Percentiles rank a stretch among this genome's conserved stretches.
These are phyloP conservation scores for Scheffersomyces titani DNA, from an alignment of 1,139 yeast species.

Conservation along the genomic window DNA sequence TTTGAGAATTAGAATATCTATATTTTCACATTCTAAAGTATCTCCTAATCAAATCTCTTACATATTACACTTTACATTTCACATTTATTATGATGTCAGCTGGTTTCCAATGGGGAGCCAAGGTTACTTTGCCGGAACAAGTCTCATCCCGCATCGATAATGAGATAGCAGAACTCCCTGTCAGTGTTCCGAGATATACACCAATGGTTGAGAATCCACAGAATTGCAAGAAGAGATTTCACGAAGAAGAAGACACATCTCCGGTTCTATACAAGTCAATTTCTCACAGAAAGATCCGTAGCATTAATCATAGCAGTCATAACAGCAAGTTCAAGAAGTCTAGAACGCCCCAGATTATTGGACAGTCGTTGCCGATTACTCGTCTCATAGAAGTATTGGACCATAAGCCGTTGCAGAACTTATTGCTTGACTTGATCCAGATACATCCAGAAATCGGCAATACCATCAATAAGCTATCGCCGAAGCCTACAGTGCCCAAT, in stretches of 20 bases:
- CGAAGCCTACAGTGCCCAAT: slow-evolving; percentile 56
- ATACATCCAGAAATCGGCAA: slow-evolving; percentile 63
- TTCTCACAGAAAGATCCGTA: slow-evolving; percentile 5
- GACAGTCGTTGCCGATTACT: slow-evolving; percentile 56
- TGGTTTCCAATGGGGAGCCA: slow-evolving; percentile 38
- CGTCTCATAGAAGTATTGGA: slow-evolving; percentile 71
- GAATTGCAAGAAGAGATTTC: slow-evolving; percentile 16
- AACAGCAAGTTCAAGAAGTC: slow-evolving; percentile 26
- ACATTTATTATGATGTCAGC: slow-evolving; percentile 24
- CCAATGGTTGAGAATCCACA: slow-evolving; percentile 7
- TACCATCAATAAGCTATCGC: slow-evolving; percentile 56
- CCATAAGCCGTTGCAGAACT: slow-evolving; percentile 50
- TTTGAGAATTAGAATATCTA: background rate
- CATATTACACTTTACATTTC: background rate
- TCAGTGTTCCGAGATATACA: slow-evolving; percentile 16
- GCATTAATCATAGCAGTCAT: background rate
- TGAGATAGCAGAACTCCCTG: slow-evolving; percentile 1
- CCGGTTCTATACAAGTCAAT: slow-evolving; percentile 1
- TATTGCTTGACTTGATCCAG: slow-evolving; percentile 54
- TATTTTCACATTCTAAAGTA: background rate
- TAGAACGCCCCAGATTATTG: slow-evolving; percentile 45
- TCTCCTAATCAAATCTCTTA: too few relatives aligned
- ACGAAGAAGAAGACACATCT: slow-evolving; percentile 13
- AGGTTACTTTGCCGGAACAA: slow-evolving; percentile 7
- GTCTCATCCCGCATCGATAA: background rate